Evolutionary conservation across 345 rosid species (phyloP).

Genomic region (Capsella bursapastoris): DNA sequence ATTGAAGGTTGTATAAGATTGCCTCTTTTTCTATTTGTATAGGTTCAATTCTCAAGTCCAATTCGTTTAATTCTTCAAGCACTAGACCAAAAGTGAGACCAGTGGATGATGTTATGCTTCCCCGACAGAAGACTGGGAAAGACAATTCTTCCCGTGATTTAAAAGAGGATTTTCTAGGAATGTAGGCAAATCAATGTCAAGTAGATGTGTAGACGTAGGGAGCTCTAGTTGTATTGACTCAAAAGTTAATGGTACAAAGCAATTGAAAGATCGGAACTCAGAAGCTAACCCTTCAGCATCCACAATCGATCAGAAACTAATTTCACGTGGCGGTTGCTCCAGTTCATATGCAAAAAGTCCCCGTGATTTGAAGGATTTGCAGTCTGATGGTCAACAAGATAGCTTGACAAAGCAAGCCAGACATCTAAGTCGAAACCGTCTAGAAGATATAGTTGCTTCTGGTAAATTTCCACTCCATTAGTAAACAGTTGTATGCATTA

Average conservation of each 20-base stretch:
- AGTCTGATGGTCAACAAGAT: conserved; percentile 62
- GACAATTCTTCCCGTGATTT: conserved; percentile 51
- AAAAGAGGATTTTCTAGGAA: conserved; percentile 63
- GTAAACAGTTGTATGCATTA: not conserved
- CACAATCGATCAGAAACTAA: conserved; percentile 61
- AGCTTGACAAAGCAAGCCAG: conserved; percentile 58
- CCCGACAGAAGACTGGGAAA: conserved; percentile 55
- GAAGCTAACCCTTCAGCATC: conserved; percentile 52
- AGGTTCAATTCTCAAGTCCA: conserved; percentile 78
- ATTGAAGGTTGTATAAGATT: conserved; percentile 20
- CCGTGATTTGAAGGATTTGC: conserved; percentile 62
- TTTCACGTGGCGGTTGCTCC: conserved; percentile 57
- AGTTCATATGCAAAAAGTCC: conserved; percentile 50
- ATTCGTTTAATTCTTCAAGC: conserved; percentile 62
- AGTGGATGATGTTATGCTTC: conserved; percentile 59
- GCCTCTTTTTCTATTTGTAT: conserved; percentile 41
- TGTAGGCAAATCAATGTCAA: conserved; percentile 70
- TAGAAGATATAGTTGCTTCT: conserved; percentile 58
- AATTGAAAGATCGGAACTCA: conserved; percentile 55
- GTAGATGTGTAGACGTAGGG: conserved; percentile 56
- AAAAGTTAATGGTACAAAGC: conserved; percentile 67
- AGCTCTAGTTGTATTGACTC: conserved; percentile 57
- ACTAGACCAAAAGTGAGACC: conserved; percentile 72
- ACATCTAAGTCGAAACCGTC: conserved; percentile 53
- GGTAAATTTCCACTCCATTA: conserved; percentile 50